Base-by-base conservation (phyloP, 176 grass and related monocot genomes). In the Oryza longistaminata region DNA sequence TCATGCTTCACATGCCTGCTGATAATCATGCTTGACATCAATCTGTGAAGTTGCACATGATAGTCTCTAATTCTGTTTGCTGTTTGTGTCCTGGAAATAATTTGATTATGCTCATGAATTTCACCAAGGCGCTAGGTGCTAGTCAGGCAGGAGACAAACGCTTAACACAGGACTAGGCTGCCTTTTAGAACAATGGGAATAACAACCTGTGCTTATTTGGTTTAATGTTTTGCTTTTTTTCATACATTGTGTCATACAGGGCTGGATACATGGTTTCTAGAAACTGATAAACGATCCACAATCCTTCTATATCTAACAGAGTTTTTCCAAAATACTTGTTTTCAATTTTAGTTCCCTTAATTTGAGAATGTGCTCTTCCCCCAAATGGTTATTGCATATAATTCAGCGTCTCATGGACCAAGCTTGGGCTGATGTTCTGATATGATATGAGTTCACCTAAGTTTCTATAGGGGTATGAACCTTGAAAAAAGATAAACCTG, bases 71-170 rank as follows among this genome's bases (percentile, higher is more conserved):
- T 55, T 66, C n/a, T 64, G 52, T 48, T 66, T 49, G 11, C 9
- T 29, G 27, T 11, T 79, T 52, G 27, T 37, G 31, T 70, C 17
- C 40, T 73, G 10, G 16, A 14, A 35, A 15, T 69, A 67, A 79
- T 79, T 60, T 87, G 46, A 44, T 49, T 31, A 11, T 75, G 31
- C 0, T 69, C 70, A 33, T 53, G 21, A 70, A 61, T 27, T 82
- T 60, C 9, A 12, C 34, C 40, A 7, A 9, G 4, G 14, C 22
- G 14, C 21, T 61, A 61, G 58, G 55, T n/a, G 19, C 6, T 9
- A n/a, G 8, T 9, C n/a, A 22, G 55, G n/a, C 9, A 3, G n/a
- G 21, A 24, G 58, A 62, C 2, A 0, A 24, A 21, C 0, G n/a
- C 8, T 24, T 62, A 22, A 13, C n/a, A 62, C 19, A 2, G 53